Evolutionary conservation across 495 filamentous ascomycete species (phyloP).

Genomic region (Lindgomyces ingoldianus): DNA sequence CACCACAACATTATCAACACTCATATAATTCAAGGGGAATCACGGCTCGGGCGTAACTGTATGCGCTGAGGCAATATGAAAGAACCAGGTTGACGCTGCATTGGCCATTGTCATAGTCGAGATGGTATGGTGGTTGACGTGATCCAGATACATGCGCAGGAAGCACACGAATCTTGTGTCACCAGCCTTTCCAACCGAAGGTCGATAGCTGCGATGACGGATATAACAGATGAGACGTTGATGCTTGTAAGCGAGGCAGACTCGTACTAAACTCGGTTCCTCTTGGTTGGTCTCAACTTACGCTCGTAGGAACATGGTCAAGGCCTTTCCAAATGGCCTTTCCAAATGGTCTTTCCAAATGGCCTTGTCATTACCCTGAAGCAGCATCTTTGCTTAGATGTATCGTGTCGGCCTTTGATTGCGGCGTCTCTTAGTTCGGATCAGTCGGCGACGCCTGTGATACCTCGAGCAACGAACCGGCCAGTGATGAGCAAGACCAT

Average conservation of each 20-base stretch:
- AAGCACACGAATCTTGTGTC: not conserved
- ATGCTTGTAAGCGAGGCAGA: not conserved
- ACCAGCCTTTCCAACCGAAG: conserved; percentile 6
- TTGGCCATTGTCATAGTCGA: not conserved
- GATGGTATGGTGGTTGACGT: not conserved
- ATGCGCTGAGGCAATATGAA: not conserved
- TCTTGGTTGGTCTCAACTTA: too few relatives aligned
- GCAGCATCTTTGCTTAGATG: too few relatives aligned
- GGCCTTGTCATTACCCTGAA: not conserved
- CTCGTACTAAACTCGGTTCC: too few relatives aligned
- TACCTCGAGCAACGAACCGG: too few relatives aligned
- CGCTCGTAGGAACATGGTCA: too few relatives aligned
- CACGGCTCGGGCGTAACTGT: not conserved
- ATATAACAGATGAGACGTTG: not conserved
- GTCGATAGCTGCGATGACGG: not conserved
- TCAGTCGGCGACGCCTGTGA: too few relatives aligned
- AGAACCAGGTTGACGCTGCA: not conserved
- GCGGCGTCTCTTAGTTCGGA: too few relatives aligned
- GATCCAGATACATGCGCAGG: not conserved
- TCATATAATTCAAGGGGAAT: not conserved
- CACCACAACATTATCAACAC: not conserved
- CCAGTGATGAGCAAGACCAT: too few relatives aligned
- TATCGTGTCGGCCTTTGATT: too few relatives aligned
- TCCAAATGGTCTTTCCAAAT: not conserved
- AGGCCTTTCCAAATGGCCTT: not conserved